Percentiles rank a stretch among this genome's conserved stretches.
phyloP scores from a whole-genome alignment of 495 filamentous ascomycete species.

The Apodospora peruviana region DNA sequence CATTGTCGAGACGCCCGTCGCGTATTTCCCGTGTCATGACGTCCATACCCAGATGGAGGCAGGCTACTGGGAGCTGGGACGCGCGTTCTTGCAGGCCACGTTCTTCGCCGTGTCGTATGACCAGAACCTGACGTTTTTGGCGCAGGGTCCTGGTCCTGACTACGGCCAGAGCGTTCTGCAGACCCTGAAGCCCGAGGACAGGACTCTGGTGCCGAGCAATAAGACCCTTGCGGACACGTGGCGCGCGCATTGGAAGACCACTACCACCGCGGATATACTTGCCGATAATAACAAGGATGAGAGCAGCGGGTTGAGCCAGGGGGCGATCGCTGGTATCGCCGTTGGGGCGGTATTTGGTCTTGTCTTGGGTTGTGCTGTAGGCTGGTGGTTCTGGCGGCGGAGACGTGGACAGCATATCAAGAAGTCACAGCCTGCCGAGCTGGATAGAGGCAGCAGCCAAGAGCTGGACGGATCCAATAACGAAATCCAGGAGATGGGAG shows the following conservation, averaged over 20 bases:
- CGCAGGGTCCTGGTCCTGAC: constrained; percentile 12
- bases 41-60: neutral
- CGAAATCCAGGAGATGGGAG: neutral
- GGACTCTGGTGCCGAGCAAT: neutral
- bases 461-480: neutral
- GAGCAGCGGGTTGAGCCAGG: neutral
- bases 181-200: neutral
- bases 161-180: constrained; percentile 4
- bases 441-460: neutral
- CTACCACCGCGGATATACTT: neutral
- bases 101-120: constrained; percentile 10
- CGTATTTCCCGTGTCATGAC: constrained; percentile 12
- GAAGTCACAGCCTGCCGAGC: neutral
- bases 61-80: constrained; percentile 5
- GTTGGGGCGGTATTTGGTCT: constrained; percentile 1
- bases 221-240: neutral
- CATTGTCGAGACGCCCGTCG: neutral
- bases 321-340: constrained; percentile 5
- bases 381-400: constrained; percentile 3
- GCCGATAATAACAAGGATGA: neutral
- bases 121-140: constrained; percentile 8
- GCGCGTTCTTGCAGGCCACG: constrained; percentile 13
- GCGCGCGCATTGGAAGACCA: neutral
- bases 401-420: neutral
- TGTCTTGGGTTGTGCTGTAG: neutral